phyloP scores from a whole-genome alignment of 2,329 filamentous ascomycete genomes.

The Colletotrichum acutatum region DNA sequence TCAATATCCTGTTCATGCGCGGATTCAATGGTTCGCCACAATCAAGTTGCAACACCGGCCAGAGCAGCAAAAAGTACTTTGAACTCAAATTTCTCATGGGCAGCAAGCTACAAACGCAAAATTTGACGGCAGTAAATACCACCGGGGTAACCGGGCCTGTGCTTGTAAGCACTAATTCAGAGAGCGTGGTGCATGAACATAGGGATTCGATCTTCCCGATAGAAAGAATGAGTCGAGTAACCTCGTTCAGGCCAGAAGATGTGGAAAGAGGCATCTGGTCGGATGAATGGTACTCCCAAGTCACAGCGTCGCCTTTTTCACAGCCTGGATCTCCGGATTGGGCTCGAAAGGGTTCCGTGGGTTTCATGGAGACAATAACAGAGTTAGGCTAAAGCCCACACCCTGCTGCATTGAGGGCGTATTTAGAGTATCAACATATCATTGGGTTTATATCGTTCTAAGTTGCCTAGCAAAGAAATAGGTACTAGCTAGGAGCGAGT shows the following conservation, averaged over 20 bases:
- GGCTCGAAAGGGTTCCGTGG: not conserved
- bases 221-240: not conserved
- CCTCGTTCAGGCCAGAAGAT: not conserved
- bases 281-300: not conserved
- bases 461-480: no score
- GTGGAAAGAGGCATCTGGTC: not conserved
- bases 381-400: not conserved
- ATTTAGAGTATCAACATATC: no score
- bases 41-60: not conserved
- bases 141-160: not conserved
- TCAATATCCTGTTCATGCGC: constrained; percentile 34
- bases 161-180: not conserved
- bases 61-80: not conserved
- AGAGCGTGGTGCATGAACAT: not conserved
- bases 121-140: not conserved
- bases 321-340: not conserved
- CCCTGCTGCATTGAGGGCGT: not conserved
- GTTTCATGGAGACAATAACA: not conserved
- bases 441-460: no score
- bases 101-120: constrained; percentile 24
- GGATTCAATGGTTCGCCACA: not conserved
- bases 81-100: constrained; percentile 26
- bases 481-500: no score
- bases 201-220: constrained; percentile 4
- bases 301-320: not conserved